These are phyloP conservation scores for Pinus tabuliformis DNA, from an alignment of 75 land plant genomes.

Conservation along the genomic window DNA sequence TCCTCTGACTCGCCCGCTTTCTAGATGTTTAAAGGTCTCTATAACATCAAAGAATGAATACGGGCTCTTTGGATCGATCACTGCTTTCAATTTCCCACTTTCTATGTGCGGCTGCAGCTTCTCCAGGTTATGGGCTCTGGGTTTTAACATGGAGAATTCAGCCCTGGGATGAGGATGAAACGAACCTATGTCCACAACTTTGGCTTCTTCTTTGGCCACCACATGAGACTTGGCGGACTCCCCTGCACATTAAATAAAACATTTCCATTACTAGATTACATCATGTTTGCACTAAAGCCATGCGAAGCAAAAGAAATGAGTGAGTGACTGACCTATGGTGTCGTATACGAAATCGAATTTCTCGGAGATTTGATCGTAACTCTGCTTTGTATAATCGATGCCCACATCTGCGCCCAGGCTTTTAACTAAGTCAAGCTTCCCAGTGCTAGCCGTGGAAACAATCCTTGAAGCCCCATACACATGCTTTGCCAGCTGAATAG, in stretches of 20 bases:
- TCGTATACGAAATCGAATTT: constrained; percentile 57
- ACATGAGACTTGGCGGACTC: constrained; percentile 32
- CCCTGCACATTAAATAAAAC: constrained; percentile 21
- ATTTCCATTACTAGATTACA: not conserved
- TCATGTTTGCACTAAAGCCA: no score
- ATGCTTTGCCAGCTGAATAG: constrained; percentile 50
- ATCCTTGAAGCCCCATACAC: constrained; percentile 44
- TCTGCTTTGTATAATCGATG: constrained; percentile 46
- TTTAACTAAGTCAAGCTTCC: constrained; percentile 43
- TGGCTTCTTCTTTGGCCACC: constrained; percentile 44
- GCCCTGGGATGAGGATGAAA: constrained; percentile 39
- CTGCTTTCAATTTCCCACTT: constrained; percentile 34
- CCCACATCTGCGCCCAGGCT: constrained; percentile 48
- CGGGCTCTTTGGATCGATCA: constrained; percentile 51
- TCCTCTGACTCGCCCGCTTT: constrained; percentile 43
- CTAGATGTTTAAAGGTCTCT: constrained; percentile 41
- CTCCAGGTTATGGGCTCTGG: constrained; percentile 28
- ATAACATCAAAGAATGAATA: constrained; percentile 33
- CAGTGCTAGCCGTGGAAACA: constrained; percentile 41
- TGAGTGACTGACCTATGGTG: constrained; percentile 35
- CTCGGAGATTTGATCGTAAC: constrained; percentile 33
- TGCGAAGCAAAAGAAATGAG: not conserved
- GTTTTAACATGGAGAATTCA: constrained; percentile 13
- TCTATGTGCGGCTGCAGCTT: constrained; percentile 36
- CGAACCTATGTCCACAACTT: constrained; percentile 26